phyloP scores from a whole-genome alignment of 805 yeast genomes.

The Starmerella stellata region DNA sequence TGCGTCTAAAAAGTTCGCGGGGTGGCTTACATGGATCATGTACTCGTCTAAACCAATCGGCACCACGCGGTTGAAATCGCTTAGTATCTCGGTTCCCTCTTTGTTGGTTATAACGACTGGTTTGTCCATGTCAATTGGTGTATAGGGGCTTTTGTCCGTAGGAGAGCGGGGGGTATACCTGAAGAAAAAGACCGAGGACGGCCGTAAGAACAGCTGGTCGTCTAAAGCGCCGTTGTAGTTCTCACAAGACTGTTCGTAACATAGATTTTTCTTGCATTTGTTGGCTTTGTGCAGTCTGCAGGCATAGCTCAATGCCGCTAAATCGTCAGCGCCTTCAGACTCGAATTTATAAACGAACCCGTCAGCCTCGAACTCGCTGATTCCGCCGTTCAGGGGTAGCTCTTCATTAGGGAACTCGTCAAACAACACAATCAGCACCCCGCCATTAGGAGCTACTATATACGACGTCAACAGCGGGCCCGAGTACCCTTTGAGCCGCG shows the following conservation, averaged over 20 bases:
- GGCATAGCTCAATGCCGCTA: constrained; percentile 10
- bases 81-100: neutral
- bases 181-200: constrained; percentile 7
- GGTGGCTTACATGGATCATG: constrained; percentile 2
- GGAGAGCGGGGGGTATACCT: constrained; percentile 3
- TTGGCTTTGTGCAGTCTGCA: constrained; percentile 5
- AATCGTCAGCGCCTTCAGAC: constrained; percentile 9
- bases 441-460: constrained; percentile 6
- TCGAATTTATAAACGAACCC: constrained; percentile 11
- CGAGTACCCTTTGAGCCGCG: constrained; percentile 1
- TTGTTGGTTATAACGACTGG: neutral
- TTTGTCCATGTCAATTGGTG: neutral
- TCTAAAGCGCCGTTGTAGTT: constrained; percentile 13
- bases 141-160: neutral
- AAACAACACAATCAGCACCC: constrained; percentile 7
- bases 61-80: neutral
- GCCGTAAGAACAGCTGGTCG: constrained; percentile 10
- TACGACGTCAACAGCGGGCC: constrained; percentile 3
- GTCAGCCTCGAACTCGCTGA: constrained; percentile 7
- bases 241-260: constrained; percentile 7
- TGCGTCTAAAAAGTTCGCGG: neutral
- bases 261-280: constrained; percentile 9
- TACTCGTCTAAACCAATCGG: constrained; percentile 2
- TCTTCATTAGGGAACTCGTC: constrained; percentile 9
- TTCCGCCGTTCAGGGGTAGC: constrained; percentile 13